These are phyloP conservation scores for Kodamaea anthophila DNA, from an alignment of 1,139 yeast genomes.

Conservation along the genomic window DNA sequence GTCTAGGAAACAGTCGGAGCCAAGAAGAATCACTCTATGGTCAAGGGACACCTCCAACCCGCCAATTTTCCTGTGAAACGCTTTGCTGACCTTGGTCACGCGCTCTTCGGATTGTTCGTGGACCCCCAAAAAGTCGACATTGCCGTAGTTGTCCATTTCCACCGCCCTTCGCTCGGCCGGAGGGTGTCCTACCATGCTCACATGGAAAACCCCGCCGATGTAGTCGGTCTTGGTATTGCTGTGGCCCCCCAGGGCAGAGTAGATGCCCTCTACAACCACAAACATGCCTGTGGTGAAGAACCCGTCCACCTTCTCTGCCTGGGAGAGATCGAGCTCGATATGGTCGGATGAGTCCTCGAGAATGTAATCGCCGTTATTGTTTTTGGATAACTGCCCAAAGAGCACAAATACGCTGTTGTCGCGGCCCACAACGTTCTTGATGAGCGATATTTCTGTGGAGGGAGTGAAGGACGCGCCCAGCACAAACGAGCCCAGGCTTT, in stretches of 20 bases:
- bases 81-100: conserved; percentile 50
- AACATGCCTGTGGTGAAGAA: conserved; percentile 78
- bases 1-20: conserved; percentile 69
- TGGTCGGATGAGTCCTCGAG: conserved; percentile 79
- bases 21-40: conserved; percentile 63
- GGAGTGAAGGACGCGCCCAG: conserved; percentile 7
- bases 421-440: conserved; percentile 81
- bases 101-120: conserved; percentile 22
- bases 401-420: conserved; percentile 70
- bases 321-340: conserved; percentile 65
- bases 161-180: conserved; percentile 72
- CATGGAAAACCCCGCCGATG: conserved; percentile 56
- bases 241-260: conserved; percentile 54
- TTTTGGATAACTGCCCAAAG: conserved; percentile 67
- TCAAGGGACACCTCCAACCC: conserved; percentile 53
- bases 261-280: conserved; percentile 79
- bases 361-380: conserved; percentile 61
- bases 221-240: conserved; percentile 21
- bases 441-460: conserved; percentile 54
- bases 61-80: conserved; percentile 49
- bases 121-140: conserved; percentile 75
- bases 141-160: conserved; percentile 67
- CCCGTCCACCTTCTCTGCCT: conserved; percentile 59
- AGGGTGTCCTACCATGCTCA: conserved; percentile 77
- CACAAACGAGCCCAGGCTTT: conserved; percentile 22